Percentiles rank a stretch among this genome's conserved stretches.
phyloP scores from a whole-genome alignment of 768 basidiomycete species.

The Punctularia strigosozonata region DNA sequence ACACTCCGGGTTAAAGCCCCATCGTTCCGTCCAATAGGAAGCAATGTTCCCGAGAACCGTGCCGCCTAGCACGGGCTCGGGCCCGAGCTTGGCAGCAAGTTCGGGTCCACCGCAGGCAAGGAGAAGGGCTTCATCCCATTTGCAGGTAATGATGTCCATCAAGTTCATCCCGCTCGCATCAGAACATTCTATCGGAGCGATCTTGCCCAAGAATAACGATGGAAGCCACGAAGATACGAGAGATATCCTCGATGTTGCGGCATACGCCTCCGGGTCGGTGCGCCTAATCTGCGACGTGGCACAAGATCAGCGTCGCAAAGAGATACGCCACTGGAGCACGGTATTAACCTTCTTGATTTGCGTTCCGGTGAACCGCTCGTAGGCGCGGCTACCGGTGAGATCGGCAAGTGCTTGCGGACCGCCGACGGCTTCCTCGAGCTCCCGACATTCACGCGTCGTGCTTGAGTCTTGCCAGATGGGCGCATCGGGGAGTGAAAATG shows the following conservation, averaged over 20 bases:
- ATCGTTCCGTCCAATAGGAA: slow-evolving; percentile 62
- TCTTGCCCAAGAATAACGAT: slow-evolving; percentile 66
- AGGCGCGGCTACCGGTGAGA: slow-evolving; percentile 71
- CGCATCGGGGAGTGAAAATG: slow-evolving; percentile 55
- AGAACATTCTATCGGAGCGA: slow-evolving; percentile 76
- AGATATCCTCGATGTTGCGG: slow-evolving; percentile 53
- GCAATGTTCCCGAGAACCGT: slow-evolving; percentile 52
- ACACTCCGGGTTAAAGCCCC: slow-evolving; percentile 73
- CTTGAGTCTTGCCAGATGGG: slow-evolving; percentile 94
- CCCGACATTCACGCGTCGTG: slow-evolving; percentile 61
- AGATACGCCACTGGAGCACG: no score
- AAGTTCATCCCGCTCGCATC: slow-evolving; percentile 90
- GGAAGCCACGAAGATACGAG: slow-evolving; percentile 77
- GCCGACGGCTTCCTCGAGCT: slow-evolving; percentile 55
- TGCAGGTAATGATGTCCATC: slow-evolving; percentile 62
- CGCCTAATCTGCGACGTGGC: slow-evolving; percentile 37
- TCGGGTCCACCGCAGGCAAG: slow-evolving; percentile 57
- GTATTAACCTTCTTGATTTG: slow-evolving; percentile 63
- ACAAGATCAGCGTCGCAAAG: background rate
- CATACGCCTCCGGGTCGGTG: slow-evolving; percentile 40
- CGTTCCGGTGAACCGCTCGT: slow-evolving; percentile 80
- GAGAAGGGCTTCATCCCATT: slow-evolving; percentile 63
- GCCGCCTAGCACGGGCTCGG: slow-evolving; percentile 68
- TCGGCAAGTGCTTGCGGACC: slow-evolving; percentile 63
- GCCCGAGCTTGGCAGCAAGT: slow-evolving; percentile 58